Evolutionary conservation across 2,329 filamentous ascomycete species (phyloP), one percentile per base, ranked within the genome.

Genomic region (Cercospora sojina): DNA sequence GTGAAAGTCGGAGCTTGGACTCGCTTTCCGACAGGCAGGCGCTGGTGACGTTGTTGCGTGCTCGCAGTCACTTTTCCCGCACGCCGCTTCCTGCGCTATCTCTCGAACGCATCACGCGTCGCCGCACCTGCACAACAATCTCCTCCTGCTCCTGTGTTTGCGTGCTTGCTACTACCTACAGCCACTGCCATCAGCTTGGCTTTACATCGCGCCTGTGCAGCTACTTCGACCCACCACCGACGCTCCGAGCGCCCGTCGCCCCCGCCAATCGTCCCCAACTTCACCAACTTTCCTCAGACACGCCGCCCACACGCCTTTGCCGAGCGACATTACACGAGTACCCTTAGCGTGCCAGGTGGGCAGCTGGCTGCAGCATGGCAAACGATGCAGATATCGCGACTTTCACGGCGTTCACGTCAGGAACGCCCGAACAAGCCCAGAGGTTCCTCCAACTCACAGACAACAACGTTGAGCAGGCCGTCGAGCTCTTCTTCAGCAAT

Each of bases 401-500:
- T 75, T 97, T 99, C 78, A 88, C 88, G 74, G 84, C 86, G 79
- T 91, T 99, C 77, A 98, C 95, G 43, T 90, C 88, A 72, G 87
- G 90, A 66, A 87, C 85, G 68, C 85, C 89, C 29, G 84, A 89
- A 71, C 87, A 93, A 69, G 95, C 94, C 31, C 86, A 87, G 68
- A 90, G 91, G 72, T 97, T 96, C 79, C 86, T 98, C 57, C 86
- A 91, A 73, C 86, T 99, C 76, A 89, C 93, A n/a, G 90, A 92
- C 72, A 89, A 89, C 74, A 90, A 97, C 76, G 83, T 94, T 60
- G 88, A 92, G 79, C 90, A 94, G 75, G 95, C 95, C 27, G 89
- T 97, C 73, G 88, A 92, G 75, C 88, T 98, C 12, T 99, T 89
- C 81, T 98, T 92, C 79, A 92, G 96, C 76, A 95, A 91, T 77